Base-by-base conservation (phyloP, 257 asterid species). In the Anisodus tanguticus region DNA sequence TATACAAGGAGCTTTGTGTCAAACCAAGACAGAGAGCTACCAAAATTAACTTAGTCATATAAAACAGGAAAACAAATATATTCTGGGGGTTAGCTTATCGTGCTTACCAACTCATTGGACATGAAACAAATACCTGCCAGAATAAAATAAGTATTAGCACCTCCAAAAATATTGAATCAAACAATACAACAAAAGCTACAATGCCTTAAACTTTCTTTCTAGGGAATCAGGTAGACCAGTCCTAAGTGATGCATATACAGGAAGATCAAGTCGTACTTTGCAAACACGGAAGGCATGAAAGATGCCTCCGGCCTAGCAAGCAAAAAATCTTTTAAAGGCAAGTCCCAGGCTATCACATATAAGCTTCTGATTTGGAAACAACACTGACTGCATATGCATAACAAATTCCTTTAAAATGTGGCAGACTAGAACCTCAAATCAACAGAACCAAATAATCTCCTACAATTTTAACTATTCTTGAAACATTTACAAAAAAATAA, bases 71-170 rank as follows among this genome's bases (percentile, higher is more conserved):
- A 74, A 22, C 7, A 49, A 11, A 49, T 47, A 74, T 74, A 74
- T 74, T 74, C 43, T 26, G 11, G 39, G 37, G 2, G 49, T 43
- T 74, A 74, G 62, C 39, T 31, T 49, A 16, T 78, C 64, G 83
- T 67, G 59, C 98, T 89, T 92, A 97, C 99, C 98, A 97, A 83
- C 83, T 97, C 99, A 90, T 93, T 97, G 82, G 99, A 95, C 97
- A 93, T 93, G 62, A 95, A 95, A 89, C 98, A 97, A 87, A 97
- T 90, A 85, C 99, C 99, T 97, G 97, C 49, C 91, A 88, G 3
- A 60, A 45, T 53, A 67, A 87, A 59, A 87, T 81, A 53, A 63
- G 31, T 8, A 81, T 87, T 58, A 89, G 85, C 35, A 43, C 22
- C 79, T 88, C 80, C 84, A 39, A 68, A 69, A 58, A 79, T 43